Evolutionary conservation across 1,284 basidiomycete genomes (phyloP), one percentile per base, ranked within the genome.

Genomic region (Apiotrichum gamsii): DNA sequence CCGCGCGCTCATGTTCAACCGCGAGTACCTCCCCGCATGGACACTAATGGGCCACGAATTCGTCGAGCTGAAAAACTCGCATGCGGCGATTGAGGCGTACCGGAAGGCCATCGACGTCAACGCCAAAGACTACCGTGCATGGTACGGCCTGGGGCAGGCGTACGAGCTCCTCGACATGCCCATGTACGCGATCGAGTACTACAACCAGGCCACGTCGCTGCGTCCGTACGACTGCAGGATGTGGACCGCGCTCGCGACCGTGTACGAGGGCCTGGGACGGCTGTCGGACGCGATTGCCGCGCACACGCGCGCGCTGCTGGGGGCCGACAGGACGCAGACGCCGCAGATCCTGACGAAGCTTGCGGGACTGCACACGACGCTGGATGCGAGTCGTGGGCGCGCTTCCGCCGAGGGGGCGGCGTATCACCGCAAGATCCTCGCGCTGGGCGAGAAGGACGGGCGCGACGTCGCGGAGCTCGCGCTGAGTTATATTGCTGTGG

Each of bases 31-130:
- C 19, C 86, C 90, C 3, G 95, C 95, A 4, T 99, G 95, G 95
- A 97, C 94, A n/a, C 72, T 98, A 53, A 90, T 99, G 84, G 95
- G 95, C 0, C 95, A 98, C 70, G 95, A 97, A 70, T 98, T 90
- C 65, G 86, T 98, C 45, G 95, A 98, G 74, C 83, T 97, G 80
- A 97, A 97, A 73, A 98, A 99, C 72, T 90, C 90, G 15, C 93
- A 97, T 76, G 94, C 95, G 3, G 95, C 95, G 1, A 94, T 97
- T 46, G 95, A 97, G 72, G 89, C 91, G 23, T 99, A 98, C 73
- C 81, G 95, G 39, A 81, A 90, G 64, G 95, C 94, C 46, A 84
- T 97, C 51, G 94, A 96, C 65, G 85, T 95, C 56, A 95, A 95
- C 62, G 81, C 90, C 42, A 95, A 96, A 69, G 94, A 97, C 70